Conservation (phyloP, 179 eudicot genomes). For the Beta macrorhiza region DNA sequence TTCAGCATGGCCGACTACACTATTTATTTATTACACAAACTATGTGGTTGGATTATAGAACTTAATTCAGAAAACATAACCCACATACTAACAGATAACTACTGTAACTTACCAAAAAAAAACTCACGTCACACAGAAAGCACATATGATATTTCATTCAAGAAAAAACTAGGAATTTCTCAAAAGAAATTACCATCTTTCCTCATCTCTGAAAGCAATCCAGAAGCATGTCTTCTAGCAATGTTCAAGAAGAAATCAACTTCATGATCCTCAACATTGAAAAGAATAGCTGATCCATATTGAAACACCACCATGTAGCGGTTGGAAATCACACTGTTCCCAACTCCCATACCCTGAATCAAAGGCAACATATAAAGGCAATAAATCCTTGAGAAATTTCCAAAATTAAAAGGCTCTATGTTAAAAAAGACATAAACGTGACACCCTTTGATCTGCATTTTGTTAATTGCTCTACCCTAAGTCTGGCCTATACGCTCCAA, state of each 20-base stretch:
- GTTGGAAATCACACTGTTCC: slow-evolving; percentile 34
- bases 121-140: not conserved
- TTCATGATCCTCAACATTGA: slow-evolving; percentile 84
- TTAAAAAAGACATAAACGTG: not conserved
- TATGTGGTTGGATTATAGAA: not conserved
- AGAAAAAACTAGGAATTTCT: not conserved
- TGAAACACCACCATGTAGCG: slow-evolving; percentile 95
- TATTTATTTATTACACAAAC: not conserved
- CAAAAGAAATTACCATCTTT: slow-evolving; percentile 62
- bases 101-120: not conserved
- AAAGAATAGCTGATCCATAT: slow-evolving; percentile 85
- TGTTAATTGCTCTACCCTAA: slow-evolving; percentile 4
- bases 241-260: slow-evolving; percentile 64
- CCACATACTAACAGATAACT: not conserved
- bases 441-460: slow-evolving; percentile 1
- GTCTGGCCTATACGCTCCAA: not conserved
- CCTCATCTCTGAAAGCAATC: slow-evolving; percentile 66
- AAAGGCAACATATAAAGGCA: slow-evolving; percentile 14
- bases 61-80: not conserved
- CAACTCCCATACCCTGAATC: slow-evolving; percentile 48
- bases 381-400: not conserved
- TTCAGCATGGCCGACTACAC: not conserved
- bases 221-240: slow-evolving; percentile 81
- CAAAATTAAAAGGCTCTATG: not conserved
- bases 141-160: not conserved